Evolutionary conservation across 441 rosid genomes (phyloP).

Genomic region (Bruguiera hainesii): DNA sequence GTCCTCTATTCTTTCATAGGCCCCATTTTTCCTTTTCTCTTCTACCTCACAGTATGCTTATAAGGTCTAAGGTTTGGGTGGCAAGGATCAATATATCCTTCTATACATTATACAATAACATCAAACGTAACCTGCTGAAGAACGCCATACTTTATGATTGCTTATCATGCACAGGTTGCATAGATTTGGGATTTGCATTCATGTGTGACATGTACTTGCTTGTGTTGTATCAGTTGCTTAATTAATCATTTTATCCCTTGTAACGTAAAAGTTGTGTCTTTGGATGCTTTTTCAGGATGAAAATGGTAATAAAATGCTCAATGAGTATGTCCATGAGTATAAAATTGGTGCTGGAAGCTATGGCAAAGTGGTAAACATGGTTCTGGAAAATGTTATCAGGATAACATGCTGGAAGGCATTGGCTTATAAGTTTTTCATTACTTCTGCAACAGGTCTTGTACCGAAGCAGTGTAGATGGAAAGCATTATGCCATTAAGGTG

Average conservation of each 20-base stretch:
- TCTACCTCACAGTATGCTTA: too few relatives aligned
- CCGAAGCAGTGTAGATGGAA: conserved; percentile 68
- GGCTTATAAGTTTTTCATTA: conserved; percentile 16
- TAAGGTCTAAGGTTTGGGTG: too few relatives aligned
- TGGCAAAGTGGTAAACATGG: conserved; percentile 89
- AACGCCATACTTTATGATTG: too few relatives aligned
- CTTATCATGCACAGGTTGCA: too few relatives aligned
- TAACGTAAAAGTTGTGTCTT: neutral
- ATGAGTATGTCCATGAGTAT: conserved; percentile 72
- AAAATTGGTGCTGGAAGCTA: conserved; percentile 98
- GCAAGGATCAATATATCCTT: too few relatives aligned
- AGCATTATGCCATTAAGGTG: conserved; percentile 91
- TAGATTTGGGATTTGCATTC: too few relatives aligned
- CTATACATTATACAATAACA: too few relatives aligned
- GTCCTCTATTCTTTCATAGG: too few relatives aligned
- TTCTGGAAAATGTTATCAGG: conserved; percentile 5
- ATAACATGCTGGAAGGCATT: conserved; percentile 16
- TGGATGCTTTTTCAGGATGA: conserved; percentile 62
- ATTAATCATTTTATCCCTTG: neutral
- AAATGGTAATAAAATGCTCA: conserved; percentile 78
- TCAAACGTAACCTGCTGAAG: too few relatives aligned
- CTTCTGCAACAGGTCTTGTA: conserved; percentile 66
- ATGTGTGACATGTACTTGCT: too few relatives aligned
- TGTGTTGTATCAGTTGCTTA: neutral
- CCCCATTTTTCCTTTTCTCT: too few relatives aligned